Base-by-base conservation (phyloP, 2,329 filamentous ascomycete genomes). In the Xylaria arbuscula region DNA sequence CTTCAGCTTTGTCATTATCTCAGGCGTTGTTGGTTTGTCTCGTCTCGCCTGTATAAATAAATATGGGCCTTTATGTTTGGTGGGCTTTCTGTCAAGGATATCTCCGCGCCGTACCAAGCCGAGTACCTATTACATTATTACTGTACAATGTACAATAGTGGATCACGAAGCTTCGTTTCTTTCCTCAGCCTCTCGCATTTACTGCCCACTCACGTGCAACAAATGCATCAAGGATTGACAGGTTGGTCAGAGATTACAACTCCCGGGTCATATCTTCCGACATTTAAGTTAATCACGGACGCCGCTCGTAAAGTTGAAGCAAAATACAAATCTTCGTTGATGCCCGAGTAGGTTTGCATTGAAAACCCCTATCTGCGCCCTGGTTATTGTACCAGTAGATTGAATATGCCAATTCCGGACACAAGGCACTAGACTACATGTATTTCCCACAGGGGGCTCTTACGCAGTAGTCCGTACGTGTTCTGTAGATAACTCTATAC, bases 141-240 rank as follows among this genome's bases (percentile, higher is more conserved):
- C 67, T 69, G 67, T 69, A 66, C 67, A 47, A 54, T 57, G 53
- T 58, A 54, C 19, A 19, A 58, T 32, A 56, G 67, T 69, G 67
- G 67, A 57, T 47, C 53, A 19, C 40, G 45, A 58, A 67, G 22
- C 24, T 53, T 53, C 36, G 22, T 56, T 51, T 24, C 53, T 56
- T 15, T 24, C 34, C 53, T 55, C 57, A 57, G 51, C 54, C 51
- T 61, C 64, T 56, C 64, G 34, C 34, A 38, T 55, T 55, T 56
- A 28, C 22, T 36, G 40, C 42, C 56, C 19, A 24, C 55, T 17
- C 48, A 50, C 42, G 15, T 48, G 42, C 32, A 36, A 36, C 24
- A 3, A 24, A 59, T n/a, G 8, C 38, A 47, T 51, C 45, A 13
- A 47, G 36, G n/a, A 24, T 64, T 36, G 58, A 34, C 54, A 13